Conservation (phyloP, 257 asterid species). For the Ballota nigra region DNA sequence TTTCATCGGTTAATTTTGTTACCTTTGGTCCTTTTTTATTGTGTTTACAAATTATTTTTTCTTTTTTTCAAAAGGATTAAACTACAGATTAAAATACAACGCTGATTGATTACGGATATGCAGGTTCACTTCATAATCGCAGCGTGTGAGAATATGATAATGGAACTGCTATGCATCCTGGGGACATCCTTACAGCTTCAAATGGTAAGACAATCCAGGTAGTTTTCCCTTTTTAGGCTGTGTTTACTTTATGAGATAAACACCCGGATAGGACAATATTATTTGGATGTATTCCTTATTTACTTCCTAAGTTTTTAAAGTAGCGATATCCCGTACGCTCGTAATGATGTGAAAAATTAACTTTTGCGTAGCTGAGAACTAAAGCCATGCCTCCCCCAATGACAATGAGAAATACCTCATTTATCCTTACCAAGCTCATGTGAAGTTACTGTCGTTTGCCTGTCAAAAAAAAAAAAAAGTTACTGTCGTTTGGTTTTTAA, state of each 20-base stretch:
- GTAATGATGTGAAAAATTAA: not conserved
- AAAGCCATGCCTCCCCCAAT: no score
- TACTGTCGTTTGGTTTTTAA: no score
- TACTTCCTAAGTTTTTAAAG: not conserved
- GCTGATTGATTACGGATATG: slow-evolving; percentile 17
- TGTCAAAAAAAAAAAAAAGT: no score
- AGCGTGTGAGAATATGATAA: slow-evolving; percentile 96
- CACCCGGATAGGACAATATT: not conserved
- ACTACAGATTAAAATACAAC: no score
- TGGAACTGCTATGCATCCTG: slow-evolving; percentile 97
- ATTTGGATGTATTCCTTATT: not conserved
- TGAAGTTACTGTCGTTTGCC: no score
- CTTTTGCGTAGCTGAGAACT: no score
- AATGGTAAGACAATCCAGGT: slow-evolving; percentile 98
- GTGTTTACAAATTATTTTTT: no score
- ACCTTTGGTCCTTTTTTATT: not conserved
- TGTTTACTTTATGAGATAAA: not conserved
- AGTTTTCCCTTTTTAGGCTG: not conserved
- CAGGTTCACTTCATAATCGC: slow-evolving; percentile 97
- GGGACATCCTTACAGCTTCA: slow-evolving; percentile 86
- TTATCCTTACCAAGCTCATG: no score
- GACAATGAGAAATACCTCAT: not conserved
- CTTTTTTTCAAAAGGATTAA: no score
- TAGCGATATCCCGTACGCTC: not conserved
- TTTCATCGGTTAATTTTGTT: not conserved